These are phyloP conservation scores for Anisodus acutangulus DNA, from an alignment of 257 asterid species.

Conservation along the genomic window DNA sequence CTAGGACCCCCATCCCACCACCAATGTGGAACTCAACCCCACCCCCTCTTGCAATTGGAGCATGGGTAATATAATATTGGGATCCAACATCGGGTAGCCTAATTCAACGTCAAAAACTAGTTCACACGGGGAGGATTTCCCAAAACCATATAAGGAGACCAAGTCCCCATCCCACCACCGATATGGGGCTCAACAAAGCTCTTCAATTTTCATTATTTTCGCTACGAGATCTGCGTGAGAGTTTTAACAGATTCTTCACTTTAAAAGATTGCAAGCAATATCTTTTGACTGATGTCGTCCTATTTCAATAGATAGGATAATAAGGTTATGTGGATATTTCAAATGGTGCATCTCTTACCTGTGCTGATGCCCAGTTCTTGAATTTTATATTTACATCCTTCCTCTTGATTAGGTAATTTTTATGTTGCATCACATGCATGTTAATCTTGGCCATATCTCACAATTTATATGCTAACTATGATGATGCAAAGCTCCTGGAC, in stretches of 20 bases:
- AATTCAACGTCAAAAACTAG: neutral
- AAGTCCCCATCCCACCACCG: neutral
- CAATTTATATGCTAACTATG: neutral
- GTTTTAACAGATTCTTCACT: neutral
- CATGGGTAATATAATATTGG: neutral
- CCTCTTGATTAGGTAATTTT: neutral
- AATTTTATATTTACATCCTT: neutral
- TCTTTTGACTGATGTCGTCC: constrained; percentile 5
- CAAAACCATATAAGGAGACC: neutral
- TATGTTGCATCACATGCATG: neutral
- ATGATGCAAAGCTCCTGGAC: neutral
- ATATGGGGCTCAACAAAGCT: neutral
- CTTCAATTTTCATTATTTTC: neutral
- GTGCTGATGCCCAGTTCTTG: neutral
- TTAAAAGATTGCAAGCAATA: neutral
- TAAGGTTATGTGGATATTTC: neutral
- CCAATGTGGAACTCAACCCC: neutral
- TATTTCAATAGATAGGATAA: neutral
- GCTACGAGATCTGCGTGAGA: neutral
- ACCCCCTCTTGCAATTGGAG: neutral
- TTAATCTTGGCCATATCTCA: neutral
- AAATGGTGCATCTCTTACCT: no score
- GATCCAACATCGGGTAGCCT: neutral
- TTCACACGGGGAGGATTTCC: neutral
- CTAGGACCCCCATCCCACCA: neutral